A percentile compares a stretch with the other conserved stretches of the same genome.
phyloP scores from a whole-genome alignment of 148 eudicot species.

The Limonium bicolor region DNA sequence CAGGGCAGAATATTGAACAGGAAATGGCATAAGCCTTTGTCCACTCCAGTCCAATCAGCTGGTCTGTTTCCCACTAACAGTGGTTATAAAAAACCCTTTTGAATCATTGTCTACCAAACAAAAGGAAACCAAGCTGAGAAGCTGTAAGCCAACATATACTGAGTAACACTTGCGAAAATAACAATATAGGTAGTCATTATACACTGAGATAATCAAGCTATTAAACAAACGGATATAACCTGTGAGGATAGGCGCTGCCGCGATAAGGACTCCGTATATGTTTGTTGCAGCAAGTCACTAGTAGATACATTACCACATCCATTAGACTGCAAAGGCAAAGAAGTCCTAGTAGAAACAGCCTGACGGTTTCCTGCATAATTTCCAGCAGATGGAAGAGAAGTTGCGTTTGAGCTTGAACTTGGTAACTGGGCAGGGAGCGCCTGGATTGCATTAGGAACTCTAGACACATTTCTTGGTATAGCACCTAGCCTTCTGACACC shows the following conservation, averaged over 20 bases:
- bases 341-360: conserved; percentile 20
- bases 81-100: too few relatives aligned
- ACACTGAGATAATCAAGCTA: too few relatives aligned
- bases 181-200: too few relatives aligned
- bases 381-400: conserved; percentile 16
- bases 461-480: conserved; percentile 21
- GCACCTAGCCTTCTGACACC: too few relatives aligned
- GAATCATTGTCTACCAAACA: too few relatives aligned
- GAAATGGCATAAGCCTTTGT: too few relatives aligned
- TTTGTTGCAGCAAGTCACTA: conserved; percentile 21
- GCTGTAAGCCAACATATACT: conserved; percentile 17
- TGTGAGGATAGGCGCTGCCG: conserved; percentile 18
- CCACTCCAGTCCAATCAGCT: too few relatives aligned
- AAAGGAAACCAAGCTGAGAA: too few relatives aligned
- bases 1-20: too few relatives aligned
- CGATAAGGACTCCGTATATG: conserved; percentile 10
- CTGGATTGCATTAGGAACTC: conserved; percentile 41
- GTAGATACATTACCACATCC: conserved; percentile 3
- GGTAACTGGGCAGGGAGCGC: conserved; percentile 43
- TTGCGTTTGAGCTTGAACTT: conserved; percentile 13
- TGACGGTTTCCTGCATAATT: conserved; percentile 7
- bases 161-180: too few relatives aligned
- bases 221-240: conserved; percentile 14
- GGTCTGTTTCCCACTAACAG: too few relatives aligned
- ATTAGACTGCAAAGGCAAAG: conserved; percentile 1